Evolutionary conservation across 2,329 filamentous ascomycete species (phyloP).

Genomic region (Microdochium bolleyi): DNA sequence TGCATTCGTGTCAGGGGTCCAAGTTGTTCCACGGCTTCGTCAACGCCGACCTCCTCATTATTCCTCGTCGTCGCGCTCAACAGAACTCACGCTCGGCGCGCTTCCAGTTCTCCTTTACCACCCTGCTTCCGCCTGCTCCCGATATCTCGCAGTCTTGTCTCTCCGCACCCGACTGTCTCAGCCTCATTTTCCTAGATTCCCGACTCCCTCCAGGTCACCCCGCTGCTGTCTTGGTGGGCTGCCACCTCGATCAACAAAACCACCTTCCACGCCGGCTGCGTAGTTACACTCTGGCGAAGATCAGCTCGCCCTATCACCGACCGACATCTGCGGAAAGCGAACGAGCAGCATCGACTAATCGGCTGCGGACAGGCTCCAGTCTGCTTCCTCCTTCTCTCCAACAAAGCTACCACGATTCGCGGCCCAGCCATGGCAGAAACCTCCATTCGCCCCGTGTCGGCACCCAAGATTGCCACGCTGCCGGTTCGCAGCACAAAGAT

Average conservation of each 20-base stretch:
- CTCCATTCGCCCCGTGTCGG: neutral
- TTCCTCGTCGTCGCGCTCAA: neutral
- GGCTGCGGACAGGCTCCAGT: too few species aligned
- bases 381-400: neutral
- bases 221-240: neutral
- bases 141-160: too few species aligned
- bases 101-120: too few species aligned
- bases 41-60: neutral
- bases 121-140: too few species aligned
- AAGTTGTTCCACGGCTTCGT: neutral
- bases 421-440: neutral
- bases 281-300: too few species aligned
- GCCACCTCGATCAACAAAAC: too few species aligned
- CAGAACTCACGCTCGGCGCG: neutral
- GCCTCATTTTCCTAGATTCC: neutral
- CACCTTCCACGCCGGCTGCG: too few species aligned
- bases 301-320: too few species aligned
- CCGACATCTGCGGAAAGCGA: too few species aligned
- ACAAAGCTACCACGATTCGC: neutral
- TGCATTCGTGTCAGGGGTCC: neutral
- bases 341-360: too few species aligned
- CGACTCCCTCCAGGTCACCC: neutral
- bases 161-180: neutral
- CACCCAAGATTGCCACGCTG: neutral
- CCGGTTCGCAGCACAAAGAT: neutral